Conservation (phyloP, 495 filamentous ascomycete species). For the Amorphotheca resinae region DNA sequence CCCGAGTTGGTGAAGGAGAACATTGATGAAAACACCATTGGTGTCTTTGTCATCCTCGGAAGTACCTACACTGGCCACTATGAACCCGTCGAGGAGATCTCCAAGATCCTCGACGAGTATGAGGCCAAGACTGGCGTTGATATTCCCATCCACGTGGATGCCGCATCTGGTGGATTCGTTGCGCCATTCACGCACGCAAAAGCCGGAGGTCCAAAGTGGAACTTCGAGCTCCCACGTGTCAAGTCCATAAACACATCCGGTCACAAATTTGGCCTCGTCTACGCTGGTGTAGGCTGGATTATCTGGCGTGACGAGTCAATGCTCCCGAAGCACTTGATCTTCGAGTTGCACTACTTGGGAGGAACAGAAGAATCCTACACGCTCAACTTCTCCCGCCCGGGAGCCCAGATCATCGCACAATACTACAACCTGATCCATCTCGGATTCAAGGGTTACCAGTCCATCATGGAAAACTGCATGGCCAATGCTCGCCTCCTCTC, state of each 20-base stretch:
- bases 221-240: constrained; percentile 59
- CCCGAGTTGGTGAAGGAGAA: constrained; percentile 49
- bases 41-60: constrained; percentile 63
- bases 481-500: constrained; percentile 54
- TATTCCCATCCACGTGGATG: constrained; percentile 69
- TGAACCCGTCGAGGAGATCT: constrained; percentile 60
- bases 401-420: constrained; percentile 58
- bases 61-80: constrained; percentile 68
- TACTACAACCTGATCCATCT: constrained; percentile 71
- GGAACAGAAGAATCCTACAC: constrained; percentile 64
- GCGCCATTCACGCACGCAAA: constrained; percentile 57
- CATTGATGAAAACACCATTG: constrained; percentile 69
- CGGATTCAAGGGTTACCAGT: constrained; percentile 50
- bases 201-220: constrained; percentile 49
- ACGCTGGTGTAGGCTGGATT: constrained; percentile 62
- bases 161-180: constrained; percentile 59
- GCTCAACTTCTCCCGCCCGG: constrained; percentile 65
- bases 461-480: constrained; percentile 62
- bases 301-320: constrained; percentile 58
- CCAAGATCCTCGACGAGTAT: constrained; percentile 51
- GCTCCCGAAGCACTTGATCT: constrained; percentile 59
- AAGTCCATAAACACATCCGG: constrained; percentile 65
- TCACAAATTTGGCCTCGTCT: constrained; percentile 67
- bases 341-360: constrained; percentile 64
- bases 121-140: constrained; percentile 48